Conservation (phyloP, 169 alveolate genomes). For the Eimeria sp. region DNA sequence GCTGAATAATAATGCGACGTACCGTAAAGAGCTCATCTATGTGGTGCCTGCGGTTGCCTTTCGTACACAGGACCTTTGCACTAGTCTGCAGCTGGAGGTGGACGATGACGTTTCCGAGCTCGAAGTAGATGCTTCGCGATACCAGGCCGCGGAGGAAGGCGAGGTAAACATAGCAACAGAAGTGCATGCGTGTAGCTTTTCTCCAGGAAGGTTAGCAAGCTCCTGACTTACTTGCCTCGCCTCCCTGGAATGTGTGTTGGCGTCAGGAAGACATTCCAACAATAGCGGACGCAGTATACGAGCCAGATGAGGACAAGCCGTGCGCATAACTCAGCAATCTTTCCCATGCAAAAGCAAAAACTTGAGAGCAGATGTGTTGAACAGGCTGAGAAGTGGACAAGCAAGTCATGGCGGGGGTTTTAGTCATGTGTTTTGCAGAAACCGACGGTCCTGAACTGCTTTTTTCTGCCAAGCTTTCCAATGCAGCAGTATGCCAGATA, state of each 20-base stretch:
- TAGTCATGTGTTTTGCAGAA: background rate
- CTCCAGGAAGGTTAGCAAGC: background rate
- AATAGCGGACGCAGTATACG: constrained; percentile 18
- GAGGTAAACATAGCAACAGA: constrained; percentile 15
- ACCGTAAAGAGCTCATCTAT: background rate
- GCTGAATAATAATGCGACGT: no score
- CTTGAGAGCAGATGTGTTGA: background rate
- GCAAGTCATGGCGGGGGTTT: background rate
- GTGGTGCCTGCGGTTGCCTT: background rate
- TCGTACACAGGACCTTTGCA: constrained; percentile 31
- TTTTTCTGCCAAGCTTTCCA: no score
- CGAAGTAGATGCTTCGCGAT: background rate
- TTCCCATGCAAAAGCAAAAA: background rate
- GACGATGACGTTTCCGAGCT: constrained; percentile 50
- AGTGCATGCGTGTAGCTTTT: background rate
- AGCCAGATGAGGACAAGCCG: background rate
- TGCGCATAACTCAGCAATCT: background rate
- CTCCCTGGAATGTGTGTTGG: background rate
- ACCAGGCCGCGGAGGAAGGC: constrained; percentile 2
- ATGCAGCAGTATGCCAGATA: no score
- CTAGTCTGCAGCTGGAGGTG: constrained; percentile 18
- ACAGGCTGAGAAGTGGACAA: background rate
- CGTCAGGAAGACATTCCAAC: constrained; percentile 53
- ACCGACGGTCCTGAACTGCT: no score
- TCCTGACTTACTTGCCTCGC: background rate